Evolutionary conservation across 139 green algal species (phyloP).

Genomic region (Picochlorum sp.): DNA sequence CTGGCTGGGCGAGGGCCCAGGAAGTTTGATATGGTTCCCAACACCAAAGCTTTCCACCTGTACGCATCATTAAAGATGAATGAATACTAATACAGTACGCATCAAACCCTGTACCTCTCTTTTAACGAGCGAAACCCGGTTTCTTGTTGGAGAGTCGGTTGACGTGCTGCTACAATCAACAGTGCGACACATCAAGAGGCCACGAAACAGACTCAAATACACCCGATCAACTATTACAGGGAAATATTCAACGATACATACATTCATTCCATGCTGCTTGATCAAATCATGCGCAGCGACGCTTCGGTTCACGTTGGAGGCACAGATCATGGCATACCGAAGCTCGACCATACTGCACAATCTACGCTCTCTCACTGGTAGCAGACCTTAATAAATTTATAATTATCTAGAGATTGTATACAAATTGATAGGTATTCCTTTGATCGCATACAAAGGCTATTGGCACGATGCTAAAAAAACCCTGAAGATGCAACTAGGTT

Average conservation of each 20-base stretch:
- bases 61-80: not conserved
- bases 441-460: too few species aligned
- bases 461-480: too few species aligned
- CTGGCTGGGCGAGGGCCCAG: not conserved
- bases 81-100: not conserved
- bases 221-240: not conserved
- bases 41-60: conserved; percentile 5
- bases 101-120: too few species aligned
- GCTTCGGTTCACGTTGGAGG: conserved; percentile 5
- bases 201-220: too few species aligned
- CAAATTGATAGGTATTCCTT: too few species aligned
- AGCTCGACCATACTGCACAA: not conserved
- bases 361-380: not conserved
- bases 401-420: not conserved
- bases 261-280: not conserved
- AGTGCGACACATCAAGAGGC: too few species aligned
- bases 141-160: too few species aligned
- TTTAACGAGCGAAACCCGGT: too few species aligned
- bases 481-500: too few species aligned
- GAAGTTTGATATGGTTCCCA: conserved; percentile 8
- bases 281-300: conserved; percentile 2
- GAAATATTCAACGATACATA: not conserved
- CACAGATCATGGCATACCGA: conserved; percentile 2
- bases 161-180: too few species aligned
- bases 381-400: not conserved